These are phyloP conservation scores for Suhomyces emberorum DNA, from an alignment of 805 yeast genomes.

Conservation along the genomic window DNA sequence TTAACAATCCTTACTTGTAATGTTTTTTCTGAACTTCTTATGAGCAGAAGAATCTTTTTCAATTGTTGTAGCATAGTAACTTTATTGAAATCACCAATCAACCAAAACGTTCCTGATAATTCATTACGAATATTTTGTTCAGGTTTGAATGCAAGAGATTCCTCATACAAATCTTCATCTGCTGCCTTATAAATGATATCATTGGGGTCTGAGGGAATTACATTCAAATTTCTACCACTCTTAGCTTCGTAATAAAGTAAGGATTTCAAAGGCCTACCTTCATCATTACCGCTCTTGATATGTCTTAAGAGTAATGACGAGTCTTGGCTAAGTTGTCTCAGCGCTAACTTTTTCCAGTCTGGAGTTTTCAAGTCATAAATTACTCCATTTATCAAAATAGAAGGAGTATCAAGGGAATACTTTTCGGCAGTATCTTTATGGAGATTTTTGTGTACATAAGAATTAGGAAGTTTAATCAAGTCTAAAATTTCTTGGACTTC, in stretches of 20 bases:
- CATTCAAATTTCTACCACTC: constrained; percentile 42
- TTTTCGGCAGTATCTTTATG: constrained; percentile 21
- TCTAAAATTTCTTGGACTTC: constrained; percentile 22
- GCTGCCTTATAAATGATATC: constrained; percentile 31
- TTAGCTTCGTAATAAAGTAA: constrained; percentile 43
- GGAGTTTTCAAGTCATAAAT: constrained; percentile 47
- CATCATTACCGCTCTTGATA: constrained; percentile 20
- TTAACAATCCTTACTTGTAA: constrained; percentile 38
- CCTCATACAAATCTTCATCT: constrained; percentile 21
- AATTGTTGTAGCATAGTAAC: constrained; percentile 43
- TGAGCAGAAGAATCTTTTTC: constrained; percentile 21
- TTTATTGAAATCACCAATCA: constrained; percentile 56
- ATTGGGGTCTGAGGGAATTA: constrained; percentile 33
- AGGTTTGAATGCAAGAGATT: constrained; percentile 21
- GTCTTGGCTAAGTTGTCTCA: constrained; percentile 56
- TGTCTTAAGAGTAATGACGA: constrained; percentile 28
- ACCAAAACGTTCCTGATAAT: constrained; percentile 51
- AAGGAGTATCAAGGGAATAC: constrained; percentile 43
- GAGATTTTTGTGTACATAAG: constrained; percentile 15
- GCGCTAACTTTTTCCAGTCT: constrained; percentile 54
- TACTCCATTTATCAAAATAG: constrained; percentile 72
- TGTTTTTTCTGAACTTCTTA: constrained; percentile 22
- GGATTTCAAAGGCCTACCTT: constrained; percentile 31
- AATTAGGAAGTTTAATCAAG: constrained; percentile 15
- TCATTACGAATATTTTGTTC: constrained; percentile 5